Evolutionary conservation across 1,284 basidiomycete species (phyloP).

Genomic region (Sanghuangporus baumii): DNA sequence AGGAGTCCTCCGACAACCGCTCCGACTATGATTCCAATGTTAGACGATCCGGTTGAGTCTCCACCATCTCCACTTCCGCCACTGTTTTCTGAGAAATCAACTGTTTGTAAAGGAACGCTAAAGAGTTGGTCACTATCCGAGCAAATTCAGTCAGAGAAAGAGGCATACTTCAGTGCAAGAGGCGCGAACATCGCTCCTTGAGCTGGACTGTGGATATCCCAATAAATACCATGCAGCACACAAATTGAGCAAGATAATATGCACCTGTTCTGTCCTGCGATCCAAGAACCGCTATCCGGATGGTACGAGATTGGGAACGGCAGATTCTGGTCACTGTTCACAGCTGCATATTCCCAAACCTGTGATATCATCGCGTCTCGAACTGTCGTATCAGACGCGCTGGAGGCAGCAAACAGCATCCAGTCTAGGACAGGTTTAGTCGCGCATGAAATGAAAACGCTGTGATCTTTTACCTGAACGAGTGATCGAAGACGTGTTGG

Average conservation of each 20-base stretch:
- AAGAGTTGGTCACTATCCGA: too few relatives aligned
- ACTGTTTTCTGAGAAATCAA: too few relatives aligned
- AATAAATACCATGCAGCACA: slow-evolving; percentile 9
- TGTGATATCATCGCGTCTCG: slow-evolving; percentile 30
- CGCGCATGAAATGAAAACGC: slow-evolving; percentile 20
- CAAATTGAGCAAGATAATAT: background rate
- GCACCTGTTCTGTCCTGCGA: background rate
- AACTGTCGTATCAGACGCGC: slow-evolving; percentile 24
- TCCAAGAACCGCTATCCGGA: slow-evolving; percentile 20
- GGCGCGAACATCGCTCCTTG: slow-evolving; percentile 32
- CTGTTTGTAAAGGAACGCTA: too few relatives aligned
- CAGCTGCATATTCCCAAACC: slow-evolving; percentile 26
- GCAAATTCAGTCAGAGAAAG: too few relatives aligned
- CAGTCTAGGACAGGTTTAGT: slow-evolving; percentile 27
- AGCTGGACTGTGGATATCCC: slow-evolving; percentile 25
- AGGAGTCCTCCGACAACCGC: background rate
- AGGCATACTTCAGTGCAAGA: slow-evolving; percentile 27
- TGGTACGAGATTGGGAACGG: slow-evolving; percentile 29
- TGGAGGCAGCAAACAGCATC: slow-evolving; percentile 34
- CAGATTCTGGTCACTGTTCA: slow-evolving; percentile 17
- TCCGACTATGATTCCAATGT: background rate
- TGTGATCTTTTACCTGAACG: slow-evolving; percentile 24
- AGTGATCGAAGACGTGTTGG: slow-evolving; percentile 16
- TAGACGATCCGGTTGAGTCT: background rate
- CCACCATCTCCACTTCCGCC: too few relatives aligned